Conservation (phyloP, 352 stramenopile genomes). For the Phytophthora ramorum region DNA sequence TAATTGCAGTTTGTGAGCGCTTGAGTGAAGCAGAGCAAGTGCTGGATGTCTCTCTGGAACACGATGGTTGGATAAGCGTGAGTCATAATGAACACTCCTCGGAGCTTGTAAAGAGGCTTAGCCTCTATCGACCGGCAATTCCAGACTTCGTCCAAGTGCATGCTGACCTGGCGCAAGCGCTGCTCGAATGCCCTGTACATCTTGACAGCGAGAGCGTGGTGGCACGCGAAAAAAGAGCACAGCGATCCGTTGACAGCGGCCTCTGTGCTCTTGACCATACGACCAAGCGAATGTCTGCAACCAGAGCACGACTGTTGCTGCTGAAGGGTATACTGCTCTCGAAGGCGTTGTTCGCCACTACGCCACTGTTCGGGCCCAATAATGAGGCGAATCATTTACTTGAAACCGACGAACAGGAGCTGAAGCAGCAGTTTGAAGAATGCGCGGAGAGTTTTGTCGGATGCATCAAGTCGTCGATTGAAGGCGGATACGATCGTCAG, state of each 20-base stretch:
- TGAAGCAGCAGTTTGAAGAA: conserved; percentile 28
- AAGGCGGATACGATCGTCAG: conserved; percentile 63
- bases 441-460: conserved; percentile 20
- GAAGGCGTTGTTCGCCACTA: conserved; percentile 32
- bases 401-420: conserved; percentile 4
- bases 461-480: conserved; percentile 54
- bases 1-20: conserved; percentile 24
- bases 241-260: conserved; percentile 45
- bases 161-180: conserved; percentile 49
- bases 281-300: conserved; percentile 38
- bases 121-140: conserved; percentile 62
- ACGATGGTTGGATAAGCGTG: conserved; percentile 70
- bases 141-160: conserved; percentile 61
- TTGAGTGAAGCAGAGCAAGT: conserved; percentile 51
- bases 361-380: not conserved
- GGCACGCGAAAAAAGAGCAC: conserved; percentile 25
- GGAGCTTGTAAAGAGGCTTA: conserved; percentile 44
- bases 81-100: conserved; percentile 3
- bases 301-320: conserved; percentile 60
- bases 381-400: not conserved
- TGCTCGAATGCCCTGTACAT: conserved; percentile 53
- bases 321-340: conserved; percentile 61
- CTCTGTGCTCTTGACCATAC: conserved; percentile 55
- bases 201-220: conserved; percentile 23
- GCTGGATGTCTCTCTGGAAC: conserved; percentile 53